phyloP scores from a whole-genome alignment of 2,329 filamentous ascomycete species.

The Alternaria panax region DNA sequence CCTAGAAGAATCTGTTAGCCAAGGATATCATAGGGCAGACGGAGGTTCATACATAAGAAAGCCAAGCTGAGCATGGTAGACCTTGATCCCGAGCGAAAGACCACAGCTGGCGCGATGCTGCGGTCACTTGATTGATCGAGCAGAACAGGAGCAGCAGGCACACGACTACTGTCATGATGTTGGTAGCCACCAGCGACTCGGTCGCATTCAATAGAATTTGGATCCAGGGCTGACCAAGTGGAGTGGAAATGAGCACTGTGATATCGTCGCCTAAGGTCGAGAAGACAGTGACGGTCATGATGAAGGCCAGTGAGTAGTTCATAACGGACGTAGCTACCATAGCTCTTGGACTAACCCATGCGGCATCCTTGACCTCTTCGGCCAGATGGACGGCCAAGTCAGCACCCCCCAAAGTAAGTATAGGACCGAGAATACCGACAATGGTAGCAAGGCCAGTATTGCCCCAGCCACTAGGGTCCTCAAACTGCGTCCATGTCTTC shows the following conservation, averaged over 20 bases:
- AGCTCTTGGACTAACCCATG: conserved; percentile 36
- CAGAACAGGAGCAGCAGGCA: conserved; percentile 1
- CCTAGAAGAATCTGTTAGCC: conserved; percentile 12
- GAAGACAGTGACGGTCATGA: conserved; percentile 32
- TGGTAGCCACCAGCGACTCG: conserved; percentile 22
- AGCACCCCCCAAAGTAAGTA: conserved; percentile 44
- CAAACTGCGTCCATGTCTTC: conserved; percentile 55
- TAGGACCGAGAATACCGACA: conserved; percentile 46
- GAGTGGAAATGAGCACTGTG: conserved; percentile 8
- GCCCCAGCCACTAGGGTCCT: conserved; percentile 53
- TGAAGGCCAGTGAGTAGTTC: conserved; percentile 45
- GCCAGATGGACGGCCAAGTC: conserved; percentile 46
- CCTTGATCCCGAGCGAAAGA: conserved; percentile 40
- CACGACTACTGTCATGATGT: conserved; percentile 23
- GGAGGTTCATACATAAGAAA: conserved; percentile 22
- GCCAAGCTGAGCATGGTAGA: conserved; percentile 24
- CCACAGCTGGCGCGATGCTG: conserved; percentile 35
- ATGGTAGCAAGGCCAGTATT: conserved; percentile 51
- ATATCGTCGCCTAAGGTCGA: conserved; percentile 8
- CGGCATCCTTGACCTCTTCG: conserved; percentile 38
- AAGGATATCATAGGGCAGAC: too few relatives aligned
- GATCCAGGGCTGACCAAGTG: conserved; percentile 26
- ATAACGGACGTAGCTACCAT: conserved; percentile 47
- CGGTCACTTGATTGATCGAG: conserved; percentile 18
- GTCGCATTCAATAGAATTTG: conserved; percentile 34